phyloP scores from a whole-genome alignment of 2,329 filamentous ascomycete species.

The Aureobasidium lini region DNA sequence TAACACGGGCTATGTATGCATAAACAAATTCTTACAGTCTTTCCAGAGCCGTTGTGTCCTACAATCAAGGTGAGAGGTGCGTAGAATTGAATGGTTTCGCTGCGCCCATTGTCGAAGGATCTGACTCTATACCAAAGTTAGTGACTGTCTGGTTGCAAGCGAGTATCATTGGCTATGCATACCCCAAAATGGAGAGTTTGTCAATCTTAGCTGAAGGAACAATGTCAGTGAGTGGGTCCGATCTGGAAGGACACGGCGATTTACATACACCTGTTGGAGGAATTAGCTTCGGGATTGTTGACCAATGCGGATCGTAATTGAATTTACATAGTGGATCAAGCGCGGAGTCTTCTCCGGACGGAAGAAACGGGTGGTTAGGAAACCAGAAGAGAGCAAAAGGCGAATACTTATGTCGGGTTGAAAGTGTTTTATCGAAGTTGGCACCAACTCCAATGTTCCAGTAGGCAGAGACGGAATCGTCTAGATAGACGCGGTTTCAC shows the following conservation, averaged over 20 bases:
- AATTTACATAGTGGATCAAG: constrained; percentile 14
- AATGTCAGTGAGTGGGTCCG: constrained; percentile 2
- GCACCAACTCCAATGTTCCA: no score
- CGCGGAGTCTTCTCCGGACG: not conserved
- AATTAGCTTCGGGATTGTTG: not conserved
- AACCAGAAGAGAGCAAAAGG: not conserved
- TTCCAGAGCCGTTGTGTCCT: constrained; percentile 93
- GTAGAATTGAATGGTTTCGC: constrained; percentile 79
- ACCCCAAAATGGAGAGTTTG: constrained; percentile 78
- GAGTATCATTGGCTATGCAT: constrained; percentile 15
- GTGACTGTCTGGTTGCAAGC: not conserved
- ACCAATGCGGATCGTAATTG: not conserved
- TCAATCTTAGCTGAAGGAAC: constrained; percentile 74
- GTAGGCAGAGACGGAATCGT: no score
- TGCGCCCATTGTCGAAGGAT: constrained; percentile 70
- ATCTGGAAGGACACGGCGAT: not conserved
- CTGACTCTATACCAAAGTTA: constrained; percentile 51
- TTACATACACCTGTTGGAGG: constrained; percentile 16
- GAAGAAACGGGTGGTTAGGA: not conserved
- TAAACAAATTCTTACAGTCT: constrained; percentile 53
- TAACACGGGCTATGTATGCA: not conserved
- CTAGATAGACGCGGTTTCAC: no score
- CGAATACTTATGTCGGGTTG: not conserved
- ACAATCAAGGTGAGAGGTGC: constrained; percentile 93
- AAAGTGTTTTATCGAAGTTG: not conserved